phyloP scores from a whole-genome alignment of 768 basidiomycete genomes.

The Leccinum variicolor region DNA sequence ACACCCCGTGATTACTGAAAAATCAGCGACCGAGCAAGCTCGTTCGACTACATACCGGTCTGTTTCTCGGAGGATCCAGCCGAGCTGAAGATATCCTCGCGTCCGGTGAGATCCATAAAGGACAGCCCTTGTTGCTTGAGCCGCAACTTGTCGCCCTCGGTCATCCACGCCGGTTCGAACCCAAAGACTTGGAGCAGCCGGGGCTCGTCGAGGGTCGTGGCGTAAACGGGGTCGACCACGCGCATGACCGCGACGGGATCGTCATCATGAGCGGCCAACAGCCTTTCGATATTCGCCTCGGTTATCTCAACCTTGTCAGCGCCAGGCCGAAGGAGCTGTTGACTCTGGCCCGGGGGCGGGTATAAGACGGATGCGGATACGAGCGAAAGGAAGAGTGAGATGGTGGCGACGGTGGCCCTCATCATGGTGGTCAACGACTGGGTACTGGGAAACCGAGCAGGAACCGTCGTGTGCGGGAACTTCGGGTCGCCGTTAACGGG shows the following conservation, averaged over 20 bases:
- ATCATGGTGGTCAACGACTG: not conserved
- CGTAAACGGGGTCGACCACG: slow-evolving; percentile 11
- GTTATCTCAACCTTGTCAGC: not conserved
- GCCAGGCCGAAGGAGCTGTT: not conserved
- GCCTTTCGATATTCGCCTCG: not conserved
- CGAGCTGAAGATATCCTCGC: not conserved
- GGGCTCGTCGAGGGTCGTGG: slow-evolving; percentile 18
- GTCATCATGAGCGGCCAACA: slow-evolving; percentile 10
- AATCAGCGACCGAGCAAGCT: not conserved
- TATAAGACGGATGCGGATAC: not conserved
- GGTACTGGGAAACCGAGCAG: not conserved
- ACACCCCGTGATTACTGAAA: not conserved
- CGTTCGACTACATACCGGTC: not conserved
- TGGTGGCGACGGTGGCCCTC: not conserved
- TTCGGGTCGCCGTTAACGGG: not conserved
- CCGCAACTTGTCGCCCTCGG: slow-evolving; percentile 18
- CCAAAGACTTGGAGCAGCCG: slow-evolving; percentile 15
- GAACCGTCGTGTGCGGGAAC: not conserved
- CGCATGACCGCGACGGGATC: slow-evolving; percentile 20
- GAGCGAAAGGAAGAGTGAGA: not conserved
- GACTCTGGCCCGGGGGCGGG: not conserved
- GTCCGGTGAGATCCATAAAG: slow-evolving; percentile 15
- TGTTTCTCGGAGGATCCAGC: not conserved
- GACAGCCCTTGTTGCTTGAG: slow-evolving; percentile 8
- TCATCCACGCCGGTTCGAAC: slow-evolving; percentile 15